These are phyloP conservation scores for Colletotrichum echinochloae DNA, from an alignment of 2,329 filamentous ascomycete species.

Conservation along the genomic window DNA sequence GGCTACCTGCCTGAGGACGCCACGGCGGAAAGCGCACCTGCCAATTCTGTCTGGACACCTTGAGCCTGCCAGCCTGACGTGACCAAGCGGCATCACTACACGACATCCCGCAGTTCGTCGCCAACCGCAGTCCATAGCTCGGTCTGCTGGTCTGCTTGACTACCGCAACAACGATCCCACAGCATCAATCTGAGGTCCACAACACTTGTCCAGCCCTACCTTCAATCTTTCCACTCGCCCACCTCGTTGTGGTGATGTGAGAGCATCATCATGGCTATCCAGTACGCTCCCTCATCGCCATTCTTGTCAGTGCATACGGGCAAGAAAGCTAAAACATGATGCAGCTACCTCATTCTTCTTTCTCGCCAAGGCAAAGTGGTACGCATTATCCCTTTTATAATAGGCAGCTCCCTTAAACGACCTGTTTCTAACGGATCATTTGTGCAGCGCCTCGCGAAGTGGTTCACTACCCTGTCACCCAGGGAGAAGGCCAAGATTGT, in stretches of 20 bases:
- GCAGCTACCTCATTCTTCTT: constrained; percentile 95
- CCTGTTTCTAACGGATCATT: constrained; percentile 4
- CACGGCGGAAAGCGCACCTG: constrained; percentile 3
- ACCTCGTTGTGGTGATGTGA: constrained; percentile 40
- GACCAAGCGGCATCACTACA: constrained; percentile 24
- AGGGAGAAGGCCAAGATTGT: constrained; percentile 99
- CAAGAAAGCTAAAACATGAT: constrained; percentile 37
- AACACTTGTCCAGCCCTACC: constrained; percentile 23
- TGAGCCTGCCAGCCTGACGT: constrained; percentile 31
- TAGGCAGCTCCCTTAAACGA: not conserved
- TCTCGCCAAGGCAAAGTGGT: constrained; percentile 99
- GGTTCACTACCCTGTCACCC: constrained; percentile 97
- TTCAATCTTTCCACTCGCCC: constrained; percentile 34
- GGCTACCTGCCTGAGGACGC: constrained; percentile 33
- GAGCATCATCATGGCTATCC: constrained; percentile 56
- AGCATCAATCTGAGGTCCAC: constrained; percentile 31
- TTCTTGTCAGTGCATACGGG: constrained; percentile 2
- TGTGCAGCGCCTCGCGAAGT: constrained; percentile 92
- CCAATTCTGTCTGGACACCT: constrained; percentile 31
- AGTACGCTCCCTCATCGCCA: constrained; percentile 49
- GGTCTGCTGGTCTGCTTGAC: constrained; percentile 25
- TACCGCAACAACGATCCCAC: constrained; percentile 7
- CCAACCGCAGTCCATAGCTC: constrained; percentile 42
- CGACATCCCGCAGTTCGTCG: constrained; percentile 41
- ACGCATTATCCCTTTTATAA: constrained; percentile 55